Conservation (phyloP, 2,329 filamentous ascomycete genomes). For the Cladosporium sp. region DNA sequence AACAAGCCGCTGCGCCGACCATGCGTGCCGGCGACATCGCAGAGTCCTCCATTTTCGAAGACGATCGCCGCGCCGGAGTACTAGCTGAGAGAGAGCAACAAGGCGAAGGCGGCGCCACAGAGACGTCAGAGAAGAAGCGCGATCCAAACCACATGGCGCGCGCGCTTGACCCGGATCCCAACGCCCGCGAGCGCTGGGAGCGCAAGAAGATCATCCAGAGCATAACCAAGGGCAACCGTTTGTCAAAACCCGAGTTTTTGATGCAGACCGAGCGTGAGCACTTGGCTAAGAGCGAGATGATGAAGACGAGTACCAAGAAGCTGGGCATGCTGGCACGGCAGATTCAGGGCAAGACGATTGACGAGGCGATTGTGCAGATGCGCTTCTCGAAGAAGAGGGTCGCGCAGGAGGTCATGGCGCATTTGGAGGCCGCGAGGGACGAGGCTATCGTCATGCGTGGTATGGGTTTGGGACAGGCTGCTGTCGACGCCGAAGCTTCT, state of each 20-base stretch:
- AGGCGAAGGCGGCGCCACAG: slow-evolving; percentile 13
- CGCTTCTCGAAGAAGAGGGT: slow-evolving; percentile 92
- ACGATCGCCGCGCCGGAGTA: slow-evolving; percentile 29
- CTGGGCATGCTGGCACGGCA: slow-evolving; percentile 79
- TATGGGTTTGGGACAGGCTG: slow-evolving; percentile 65
- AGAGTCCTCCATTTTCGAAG: slow-evolving; percentile 51
- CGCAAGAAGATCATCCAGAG: slow-evolving; percentile 77
- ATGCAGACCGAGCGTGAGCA: slow-evolving; percentile 60
- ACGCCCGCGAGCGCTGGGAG: slow-evolving; percentile 69
- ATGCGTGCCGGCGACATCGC: slow-evolving; percentile 42
- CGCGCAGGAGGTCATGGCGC: slow-evolving; percentile 71
- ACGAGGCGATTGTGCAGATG: slow-evolving; percentile 93
- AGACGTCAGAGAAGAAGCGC: slow-evolving; percentile 26
- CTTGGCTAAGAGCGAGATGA: slow-evolving; percentile 60
- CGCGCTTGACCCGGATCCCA: slow-evolving; percentile 71
- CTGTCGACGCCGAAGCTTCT: slow-evolving; percentile 12
- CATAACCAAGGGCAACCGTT: slow-evolving; percentile 63
- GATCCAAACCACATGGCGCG: slow-evolving; percentile 55
- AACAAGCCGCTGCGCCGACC: background rate
- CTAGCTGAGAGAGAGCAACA: slow-evolving; percentile 20
- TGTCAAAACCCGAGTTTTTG: slow-evolving; percentile 64
- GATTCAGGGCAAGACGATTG: slow-evolving; percentile 87
- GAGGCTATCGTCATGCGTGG: slow-evolving; percentile 73
- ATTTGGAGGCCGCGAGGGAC: slow-evolving; percentile 77
- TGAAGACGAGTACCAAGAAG: slow-evolving; percentile 91